Evolutionary conservation across 768 basidiomycete genomes (phyloP), one percentile per base, ranked within the genome.

Genomic region (Russula abietina): DNA sequence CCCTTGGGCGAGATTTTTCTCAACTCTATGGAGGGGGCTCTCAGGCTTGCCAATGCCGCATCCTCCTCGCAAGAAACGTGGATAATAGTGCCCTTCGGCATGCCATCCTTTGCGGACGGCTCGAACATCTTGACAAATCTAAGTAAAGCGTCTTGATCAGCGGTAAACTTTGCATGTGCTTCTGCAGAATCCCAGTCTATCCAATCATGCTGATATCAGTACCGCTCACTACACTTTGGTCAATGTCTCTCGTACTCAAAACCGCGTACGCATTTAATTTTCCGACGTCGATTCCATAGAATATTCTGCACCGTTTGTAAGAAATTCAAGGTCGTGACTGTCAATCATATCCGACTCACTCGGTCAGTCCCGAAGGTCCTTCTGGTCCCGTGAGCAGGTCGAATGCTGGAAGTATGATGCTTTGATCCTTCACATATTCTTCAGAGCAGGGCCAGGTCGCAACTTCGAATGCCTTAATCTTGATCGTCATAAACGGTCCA

Each of bases 391-490:
- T 2, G 62, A 55, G 36, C 6, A 19, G 30, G 33, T 63, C 46
- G 22, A 55, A 59, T 16, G 52, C 38, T 11, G 62, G 52, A 12
- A 22, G 11, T 50, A 64, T 2, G 10, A 64, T 49, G 17, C 46
- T 43, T 32, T 19, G 33, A 17, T 59, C 19, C 45, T 54, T 59
- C 51, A 54, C 26, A 19, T 58, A 62, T 28, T 54, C 57, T 28
- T 63, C 62, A 28, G 62, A 55, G 38, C 57, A 54, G 10, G 57
- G 57, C 62, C 62, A 63, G 38, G 43, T 38, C 22, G 12, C 30
- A 14, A 64, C 10, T 19, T 64, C 57, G 52, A 59, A 64, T 11
- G 52, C 53, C 17, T 38, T 32, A 33, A n/a, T 59, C 52, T 50
- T 28, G 26, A 28, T 49, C 9, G 16, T 8, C 26, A 26, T 49